These are phyloP conservation scores for Paraphoma chrysanthemicola DNA, from an alignment of 2,329 filamentous ascomycete species.

Conservation along the genomic window DNA sequence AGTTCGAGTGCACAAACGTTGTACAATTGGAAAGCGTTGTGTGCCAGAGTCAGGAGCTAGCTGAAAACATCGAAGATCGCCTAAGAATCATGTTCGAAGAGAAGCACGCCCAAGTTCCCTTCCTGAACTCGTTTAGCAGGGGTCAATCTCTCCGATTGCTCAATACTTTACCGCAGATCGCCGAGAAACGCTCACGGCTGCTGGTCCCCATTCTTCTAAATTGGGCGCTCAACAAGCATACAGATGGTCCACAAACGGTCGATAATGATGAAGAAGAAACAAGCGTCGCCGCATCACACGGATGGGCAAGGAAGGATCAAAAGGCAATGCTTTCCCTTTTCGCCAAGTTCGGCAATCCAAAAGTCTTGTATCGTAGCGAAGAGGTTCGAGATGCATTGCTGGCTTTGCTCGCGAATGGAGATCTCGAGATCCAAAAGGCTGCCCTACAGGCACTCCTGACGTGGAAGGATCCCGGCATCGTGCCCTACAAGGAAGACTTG, in stretches of 20 bases:
- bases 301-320: slow-evolving; percentile 81
- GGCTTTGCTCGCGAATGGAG: slow-evolving; percentile 81
- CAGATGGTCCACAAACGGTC: slow-evolving; percentile 4
- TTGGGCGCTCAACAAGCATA: slow-evolving; percentile 63
- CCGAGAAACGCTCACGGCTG: slow-evolving; percentile 84
- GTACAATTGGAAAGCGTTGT: slow-evolving; percentile 53
- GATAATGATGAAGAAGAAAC: slow-evolving; percentile 3
- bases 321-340: slow-evolving; percentile 84
- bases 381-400: slow-evolving; percentile 80
- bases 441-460: slow-evolving; percentile 84
- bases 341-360: slow-evolving; percentile 84
- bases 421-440: slow-evolving; percentile 85
- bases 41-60: slow-evolving; percentile 15
- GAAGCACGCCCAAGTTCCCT: slow-evolving; percentile 63
- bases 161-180: slow-evolving; percentile 73
- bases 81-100: slow-evolving; percentile 71
- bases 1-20: slow-evolving; percentile 87
- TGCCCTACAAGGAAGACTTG: slow-evolving; percentile 82
- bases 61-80: slow-evolving; percentile 50
- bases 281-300: slow-evolving; percentile 21
- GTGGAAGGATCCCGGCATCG: slow-evolving; percentile 83
- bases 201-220: slow-evolving; percentile 85
- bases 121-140: slow-evolving; percentile 65
- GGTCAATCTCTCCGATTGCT: slow-evolving; percentile 82
- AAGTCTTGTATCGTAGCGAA: slow-evolving; percentile 77